Evolutionary conservation across 208 protist species (phyloP), one percentile per base, ranked within the genome.

Genomic region (Novymonas esmeraldas): DNA sequence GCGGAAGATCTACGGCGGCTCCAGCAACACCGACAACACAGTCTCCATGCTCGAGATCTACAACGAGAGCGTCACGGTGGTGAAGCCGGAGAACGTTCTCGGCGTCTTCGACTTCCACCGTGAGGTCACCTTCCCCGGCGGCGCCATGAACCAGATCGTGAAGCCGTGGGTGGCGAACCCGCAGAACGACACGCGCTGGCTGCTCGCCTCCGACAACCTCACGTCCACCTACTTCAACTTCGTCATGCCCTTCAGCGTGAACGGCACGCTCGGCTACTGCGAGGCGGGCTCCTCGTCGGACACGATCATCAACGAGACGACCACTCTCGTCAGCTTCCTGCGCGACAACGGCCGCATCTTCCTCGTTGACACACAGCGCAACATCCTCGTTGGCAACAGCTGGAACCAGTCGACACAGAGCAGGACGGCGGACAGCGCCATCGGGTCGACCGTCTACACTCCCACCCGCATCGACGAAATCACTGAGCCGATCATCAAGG

Each of bases 151-250:
- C 44, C 41, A 75, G 41, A 82, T 90, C 50, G 78, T 82, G 13
- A 62, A 42, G 18, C 62, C 71, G 36, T 90, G 84, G 84, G 50
- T 34, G 18, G 29, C 62, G 28, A 60, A 84, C 57, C 34, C 46
- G 42, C 63, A 59, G 1, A 64, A 61, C 61, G 55, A 54, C 41
- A 73, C 46, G 26, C 77, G 72, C 41, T 82, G 77, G 77, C 72
- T 82, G 28, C 60, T 72, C 45, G 70, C 64, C 16, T 71, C 64
- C 2, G 60, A 73, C 20, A 73, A 74, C 48, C 41, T 71, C 42
- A 81, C 70, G 29, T 76, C 66, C 6, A 79, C 70, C 16, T 90
- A 87, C 76, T 90, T 90, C 75, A 84, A 84, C 60, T 90, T 82
- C 54, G 81, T 87, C 28, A 80, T 90, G 42, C 84, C 84, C n/a